phyloP scores from a whole-genome alignment of 306 rosid species.

The Oxytropis ochrocephala region DNA sequence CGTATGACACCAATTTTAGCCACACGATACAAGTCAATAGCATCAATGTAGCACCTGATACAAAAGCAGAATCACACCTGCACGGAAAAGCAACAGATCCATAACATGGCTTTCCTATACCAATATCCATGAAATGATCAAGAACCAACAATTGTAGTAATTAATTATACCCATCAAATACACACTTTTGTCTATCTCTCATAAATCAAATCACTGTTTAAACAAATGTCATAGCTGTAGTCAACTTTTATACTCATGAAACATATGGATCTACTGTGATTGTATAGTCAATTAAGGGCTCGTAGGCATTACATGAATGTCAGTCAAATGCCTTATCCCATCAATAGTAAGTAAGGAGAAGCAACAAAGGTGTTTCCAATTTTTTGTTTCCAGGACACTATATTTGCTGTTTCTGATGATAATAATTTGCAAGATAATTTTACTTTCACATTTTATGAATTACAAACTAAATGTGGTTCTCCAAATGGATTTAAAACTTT shows the following conservation, averaged over 20 bases:
- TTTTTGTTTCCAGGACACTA: conserved; percentile 12
- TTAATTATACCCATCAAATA: neutral
- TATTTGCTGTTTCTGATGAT: neutral
- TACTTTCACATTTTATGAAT: neutral
- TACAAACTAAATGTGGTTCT: neutral
- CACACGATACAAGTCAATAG: conserved; percentile 80
- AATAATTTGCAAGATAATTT: conserved; percentile 1
- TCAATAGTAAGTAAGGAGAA: neutral
- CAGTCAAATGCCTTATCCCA: neutral
- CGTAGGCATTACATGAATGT: neutral
- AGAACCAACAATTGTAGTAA: neutral
- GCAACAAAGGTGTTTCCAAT: neutral
- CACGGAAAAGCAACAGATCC: conserved; percentile 16
- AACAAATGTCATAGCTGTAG: neutral
- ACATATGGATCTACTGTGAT: conserved; percentile 4
- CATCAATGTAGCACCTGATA: conserved; percentile 76
- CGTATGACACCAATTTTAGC: conserved; percentile 85
- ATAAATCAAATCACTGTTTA: neutral
- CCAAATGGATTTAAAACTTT: neutral
- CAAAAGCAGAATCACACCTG: conserved; percentile 83
- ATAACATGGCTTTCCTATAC: conserved; percentile 2
- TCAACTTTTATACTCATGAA: conserved; percentile 5
- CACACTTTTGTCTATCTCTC: neutral
- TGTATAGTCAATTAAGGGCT: neutral
- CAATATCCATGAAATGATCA: conserved; percentile 3